phyloP scores from a whole-genome alignment of 116 monocot genomes.

The Trichopus zeylanicus region DNA sequence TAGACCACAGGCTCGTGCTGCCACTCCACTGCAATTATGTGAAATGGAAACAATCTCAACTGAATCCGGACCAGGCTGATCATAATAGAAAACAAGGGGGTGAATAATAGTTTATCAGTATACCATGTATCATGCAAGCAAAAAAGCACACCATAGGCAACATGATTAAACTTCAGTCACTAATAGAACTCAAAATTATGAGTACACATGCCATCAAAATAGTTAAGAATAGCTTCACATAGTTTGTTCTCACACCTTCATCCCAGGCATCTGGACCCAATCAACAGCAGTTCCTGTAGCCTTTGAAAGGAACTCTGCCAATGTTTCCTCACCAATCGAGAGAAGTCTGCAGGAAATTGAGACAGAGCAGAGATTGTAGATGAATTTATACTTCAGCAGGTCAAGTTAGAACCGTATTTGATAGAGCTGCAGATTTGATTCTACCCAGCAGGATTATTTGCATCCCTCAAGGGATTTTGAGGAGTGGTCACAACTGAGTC shows the following conservation, averaged over 20 bases:
- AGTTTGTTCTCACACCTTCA: constrained; percentile 60
- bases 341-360: constrained; percentile 32
- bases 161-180: not conserved
- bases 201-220: not conserved
- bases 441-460: constrained; percentile 70
- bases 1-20: constrained; percentile 73
- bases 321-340: constrained; percentile 72
- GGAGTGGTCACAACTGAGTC: constrained; percentile 65
- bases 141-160: not conserved
- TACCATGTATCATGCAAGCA: not conserved
- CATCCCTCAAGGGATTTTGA: constrained; percentile 54
- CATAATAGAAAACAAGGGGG: not conserved
- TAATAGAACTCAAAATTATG: not conserved
- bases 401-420: not conserved
- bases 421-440: not conserved
- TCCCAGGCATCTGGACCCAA: constrained; percentile 90
- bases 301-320: constrained; percentile 85
- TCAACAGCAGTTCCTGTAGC: constrained; percentile 85
- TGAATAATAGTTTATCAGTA: not conserved
- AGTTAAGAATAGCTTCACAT: too few species aligned
- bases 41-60: constrained; percentile 75
- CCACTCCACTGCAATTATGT: constrained; percentile 59
- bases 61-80: constrained; percentile 92
- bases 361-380: not conserved
- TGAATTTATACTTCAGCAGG: not conserved